A percentile compares a stretch with the other conserved stretches of the same genome.
phyloP scores from a whole-genome alignment of 2,329 filamentous ascomycete species.

The Clonostachys solani region DNA sequence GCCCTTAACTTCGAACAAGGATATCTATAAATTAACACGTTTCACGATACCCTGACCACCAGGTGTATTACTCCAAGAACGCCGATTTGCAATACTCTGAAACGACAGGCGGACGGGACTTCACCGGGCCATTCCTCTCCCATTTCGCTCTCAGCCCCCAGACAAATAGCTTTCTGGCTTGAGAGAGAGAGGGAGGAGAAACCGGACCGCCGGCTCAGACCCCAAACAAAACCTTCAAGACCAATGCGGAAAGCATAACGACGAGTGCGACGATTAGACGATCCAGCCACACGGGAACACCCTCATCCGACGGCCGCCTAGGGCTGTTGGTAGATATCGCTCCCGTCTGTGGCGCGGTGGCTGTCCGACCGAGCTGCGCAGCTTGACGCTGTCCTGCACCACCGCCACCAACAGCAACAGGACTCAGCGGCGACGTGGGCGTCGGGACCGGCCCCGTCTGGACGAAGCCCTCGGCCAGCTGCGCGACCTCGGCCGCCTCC shows the following conservation, averaged over 20 bases:
- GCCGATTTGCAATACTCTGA: too few species aligned
- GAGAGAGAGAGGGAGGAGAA: too few species aligned
- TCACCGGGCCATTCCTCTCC: too few species aligned
- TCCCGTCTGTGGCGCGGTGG: constrained; percentile 1
- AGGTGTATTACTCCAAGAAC: too few species aligned
- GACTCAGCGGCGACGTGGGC: neutral
- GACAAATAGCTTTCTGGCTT: too few species aligned
- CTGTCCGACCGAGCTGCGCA: constrained; percentile 5
- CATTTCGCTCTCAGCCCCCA: too few species aligned
- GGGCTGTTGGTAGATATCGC: constrained; percentile 3
- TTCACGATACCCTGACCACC: too few species aligned
- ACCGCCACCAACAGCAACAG: neutral
- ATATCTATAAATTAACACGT: too few species aligned
- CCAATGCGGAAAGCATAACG: constrained; percentile 65
- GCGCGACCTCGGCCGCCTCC: constrained; percentile 20
- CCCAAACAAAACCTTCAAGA: constrained; percentile 50
- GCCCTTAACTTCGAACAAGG: too few species aligned
- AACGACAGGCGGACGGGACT: too few species aligned
- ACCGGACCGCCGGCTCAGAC: constrained; percentile 4
- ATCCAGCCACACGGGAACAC: constrained; percentile 73
- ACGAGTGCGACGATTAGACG: constrained; percentile 72
- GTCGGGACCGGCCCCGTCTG: constrained; percentile 31
- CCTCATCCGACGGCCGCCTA: constrained; percentile 27
- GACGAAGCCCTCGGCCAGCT: constrained; percentile 55
- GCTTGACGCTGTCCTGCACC: constrained; percentile 6